Evolutionary conservation across 345 rosid genomes (phyloP).

Genomic region (Salix exigua): DNA sequence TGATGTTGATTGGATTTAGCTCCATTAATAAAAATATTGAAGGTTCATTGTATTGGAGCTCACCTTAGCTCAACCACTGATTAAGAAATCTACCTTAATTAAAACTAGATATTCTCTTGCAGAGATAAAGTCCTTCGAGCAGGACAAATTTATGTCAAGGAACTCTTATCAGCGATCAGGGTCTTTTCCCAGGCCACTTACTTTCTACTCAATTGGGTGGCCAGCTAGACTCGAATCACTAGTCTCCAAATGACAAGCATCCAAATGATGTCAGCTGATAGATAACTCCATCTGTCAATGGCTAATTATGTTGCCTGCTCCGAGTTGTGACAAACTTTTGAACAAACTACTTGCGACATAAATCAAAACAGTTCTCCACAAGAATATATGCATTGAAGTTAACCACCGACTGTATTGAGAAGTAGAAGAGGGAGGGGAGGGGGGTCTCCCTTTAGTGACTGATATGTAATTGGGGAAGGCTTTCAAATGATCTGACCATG

Average conservation of each 20-base stretch:
- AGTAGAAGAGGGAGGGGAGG: neutral
- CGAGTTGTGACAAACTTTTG: no score
- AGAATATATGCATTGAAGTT: no score
- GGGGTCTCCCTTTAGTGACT: slow-evolving; percentile 25
- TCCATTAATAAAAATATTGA: neutral
- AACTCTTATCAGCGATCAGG: neutral
- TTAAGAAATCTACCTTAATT: neutral
- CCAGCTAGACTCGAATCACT: neutral
- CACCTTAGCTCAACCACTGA: neutral
- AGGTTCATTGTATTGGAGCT: neutral
- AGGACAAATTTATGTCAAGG: neutral
- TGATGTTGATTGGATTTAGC: neutral
- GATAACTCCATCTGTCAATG: neutral
- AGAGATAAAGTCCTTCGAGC: neutral
- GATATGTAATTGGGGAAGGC: slow-evolving; percentile 15
- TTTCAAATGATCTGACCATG: slow-evolving; percentile 17
- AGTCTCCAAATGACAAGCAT: neutral
- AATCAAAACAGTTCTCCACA: no score
- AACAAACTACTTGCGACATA: no score
- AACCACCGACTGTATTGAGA: neutral
- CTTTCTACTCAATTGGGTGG: neutral
- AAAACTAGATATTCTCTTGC: neutral
- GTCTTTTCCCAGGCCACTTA: neutral
- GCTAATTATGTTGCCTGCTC: neutral
- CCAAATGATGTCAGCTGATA: neutral